Evolutionary conservation across 345 rosid species (phyloP).

Genomic region (Aquilaria yunnanensis): DNA sequence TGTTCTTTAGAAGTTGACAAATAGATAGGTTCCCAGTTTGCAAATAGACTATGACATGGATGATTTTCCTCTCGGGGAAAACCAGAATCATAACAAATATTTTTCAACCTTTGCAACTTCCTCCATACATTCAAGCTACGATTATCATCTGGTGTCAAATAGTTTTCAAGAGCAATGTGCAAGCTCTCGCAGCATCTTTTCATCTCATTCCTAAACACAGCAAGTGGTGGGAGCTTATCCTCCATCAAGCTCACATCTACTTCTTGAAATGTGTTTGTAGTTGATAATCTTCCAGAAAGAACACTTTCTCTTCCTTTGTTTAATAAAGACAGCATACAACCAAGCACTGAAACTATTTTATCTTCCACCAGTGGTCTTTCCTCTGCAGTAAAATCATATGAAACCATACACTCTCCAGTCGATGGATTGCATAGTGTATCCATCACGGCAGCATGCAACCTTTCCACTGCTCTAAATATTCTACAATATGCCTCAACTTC

Average conservation of each 20-base stretch:
- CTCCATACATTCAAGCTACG: constrained; percentile 74
- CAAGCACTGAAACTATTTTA: constrained; percentile 86
- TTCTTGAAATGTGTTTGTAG: constrained; percentile 36
- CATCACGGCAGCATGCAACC: constrained; percentile 83
- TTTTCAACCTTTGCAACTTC: constrained; percentile 88
- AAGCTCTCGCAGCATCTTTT: constrained; percentile 94
- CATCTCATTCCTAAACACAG: constrained; percentile 87
- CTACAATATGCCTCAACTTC: constrained; percentile 97
- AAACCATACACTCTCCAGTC: constrained; percentile 84
- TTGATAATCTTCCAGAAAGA: constrained; percentile 79
- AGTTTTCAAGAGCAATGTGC: constrained; percentile 86
- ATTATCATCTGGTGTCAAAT: constrained; percentile 64
- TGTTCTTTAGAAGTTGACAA: constrained; percentile 57
- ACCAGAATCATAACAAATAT: constrained; percentile 86
- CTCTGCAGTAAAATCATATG: constrained; percentile 67
- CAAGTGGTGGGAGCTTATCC: constrained; percentile 85
- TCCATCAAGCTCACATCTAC: constrained; percentile 49
- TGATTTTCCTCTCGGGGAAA: constrained; percentile 59
- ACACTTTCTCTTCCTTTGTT: constrained; percentile 89
- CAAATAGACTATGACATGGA: constrained; percentile 70
- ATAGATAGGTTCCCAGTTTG: constrained; percentile 79
- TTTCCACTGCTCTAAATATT: constrained; percentile 80
- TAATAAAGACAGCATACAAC: constrained; percentile 79
- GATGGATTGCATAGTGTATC: constrained; percentile 88
- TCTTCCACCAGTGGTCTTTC: constrained; percentile 88